Base-by-base conservation (phyloP, 257 asterid genomes). In the Prunella vulgaris region DNA sequence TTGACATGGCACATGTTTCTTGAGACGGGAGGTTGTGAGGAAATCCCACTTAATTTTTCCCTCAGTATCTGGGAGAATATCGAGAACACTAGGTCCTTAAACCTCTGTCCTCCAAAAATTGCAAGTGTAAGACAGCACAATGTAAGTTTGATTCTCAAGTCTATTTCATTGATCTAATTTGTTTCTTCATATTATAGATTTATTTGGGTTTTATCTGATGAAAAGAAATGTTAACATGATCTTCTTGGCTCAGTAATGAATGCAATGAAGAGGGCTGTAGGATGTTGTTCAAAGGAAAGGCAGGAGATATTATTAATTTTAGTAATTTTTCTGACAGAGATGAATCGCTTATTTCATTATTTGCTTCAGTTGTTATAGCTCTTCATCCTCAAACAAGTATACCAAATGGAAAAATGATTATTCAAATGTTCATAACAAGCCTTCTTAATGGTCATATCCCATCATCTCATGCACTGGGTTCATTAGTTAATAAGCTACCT, bases 391-490 rank as follows among this genome's bases (percentile, higher is more conserved):
- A 86, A 83, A 79, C 95, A 60, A 79, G 42, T 56, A 73, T 94
- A 54, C 92, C 88, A 25, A 77, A 85, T 65, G 77, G 87, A 32
- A 81, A 85, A 76, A 51, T 76, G 79, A 74, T 86, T 75, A n/a
- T 87, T 68, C 87, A 73, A 77, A 76, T 94, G 67, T 82, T 94
- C 79, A 52, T 81, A 37, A 60, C 66, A 66, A 75, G 81, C 71
- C 83, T 89, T 70, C 80, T 83, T 62, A 81, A 76, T 72, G 96
- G 97, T 76, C 95, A 94, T 76, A 67, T 91, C 67, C 87, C 85
- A 69, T 90, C 99, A 59, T 95, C 96, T 84, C 96, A 91, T 81
- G 99, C 96, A 40, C 75, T 94, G 89, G 97, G 97, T 70, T 89
- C 97, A 70, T 81, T 94, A 78, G 95, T 91, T 70, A 94, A 91